Evolutionary conservation across 108 stramenopile genomes (phyloP).

Genomic region (Parietichytrium sp.): DNA sequence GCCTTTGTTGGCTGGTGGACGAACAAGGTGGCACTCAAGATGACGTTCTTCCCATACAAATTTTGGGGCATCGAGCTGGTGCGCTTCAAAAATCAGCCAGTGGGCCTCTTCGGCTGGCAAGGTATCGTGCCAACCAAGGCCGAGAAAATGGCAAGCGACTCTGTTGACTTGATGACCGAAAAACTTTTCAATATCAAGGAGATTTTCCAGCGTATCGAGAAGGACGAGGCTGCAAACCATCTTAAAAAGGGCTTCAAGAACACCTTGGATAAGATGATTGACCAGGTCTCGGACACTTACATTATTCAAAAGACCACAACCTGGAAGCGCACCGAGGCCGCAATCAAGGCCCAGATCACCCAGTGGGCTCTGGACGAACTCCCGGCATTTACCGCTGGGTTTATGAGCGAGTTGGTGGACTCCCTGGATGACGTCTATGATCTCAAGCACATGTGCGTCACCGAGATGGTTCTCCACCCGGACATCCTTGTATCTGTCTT

Average conservation of each 20-base stretch:
- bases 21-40: slow-evolving; percentile 51
- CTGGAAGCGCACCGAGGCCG: neutral
- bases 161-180: slow-evolving; percentile 83
- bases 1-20: slow-evolving; percentile 49
- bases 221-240: slow-evolving; percentile 72
- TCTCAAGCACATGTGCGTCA: slow-evolving; percentile 82
- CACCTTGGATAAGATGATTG: slow-evolving; percentile 67
- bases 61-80: slow-evolving; percentile 52
- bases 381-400: slow-evolving; percentile 15
- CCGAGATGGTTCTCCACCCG: slow-evolving; percentile 77
- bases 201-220: slow-evolving; percentile 78
- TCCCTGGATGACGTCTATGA: slow-evolving; percentile 77
- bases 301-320: slow-evolving; percentile 8
- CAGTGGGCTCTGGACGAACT: neutral
- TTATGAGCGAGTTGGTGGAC: slow-evolving; percentile 31
- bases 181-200: slow-evolving; percentile 78
- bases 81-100: slow-evolving; percentile 47
- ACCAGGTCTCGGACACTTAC: slow-evolving; percentile 39
- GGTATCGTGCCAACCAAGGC: slow-evolving; percentile 89
- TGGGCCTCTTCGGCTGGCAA: slow-evolving; percentile 67
- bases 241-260: slow-evolving; percentile 54
- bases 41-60: slow-evolving; percentile 49
- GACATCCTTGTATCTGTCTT: slow-evolving; percentile 83
- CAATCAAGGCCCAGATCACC: neutral
- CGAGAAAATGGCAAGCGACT: slow-evolving; percentile 79